A percentile compares a stretch with the other conserved stretches of the same genome.
These are phyloP conservation scores for Epichloe sibirici DNA, from an alignment of 2,329 filamentous ascomycete genomes.

Conservation along the genomic window DNA sequence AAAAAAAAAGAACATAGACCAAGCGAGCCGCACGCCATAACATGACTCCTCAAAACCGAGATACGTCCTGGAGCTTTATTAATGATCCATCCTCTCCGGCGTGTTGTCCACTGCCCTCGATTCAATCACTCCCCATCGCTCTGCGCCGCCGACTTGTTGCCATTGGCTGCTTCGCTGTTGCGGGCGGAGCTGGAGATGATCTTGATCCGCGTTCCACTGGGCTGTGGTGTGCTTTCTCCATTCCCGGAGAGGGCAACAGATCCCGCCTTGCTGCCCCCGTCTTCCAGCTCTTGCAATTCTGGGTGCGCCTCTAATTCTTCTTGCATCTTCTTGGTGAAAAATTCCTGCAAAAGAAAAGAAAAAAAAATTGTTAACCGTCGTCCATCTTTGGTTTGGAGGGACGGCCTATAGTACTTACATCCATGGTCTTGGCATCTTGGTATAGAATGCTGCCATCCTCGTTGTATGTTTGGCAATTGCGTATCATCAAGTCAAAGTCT, in stretches of 20 bases:
- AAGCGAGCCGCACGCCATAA: too few species aligned
- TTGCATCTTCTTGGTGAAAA: slow-evolving; percentile 41
- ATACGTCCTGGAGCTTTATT: not conserved
- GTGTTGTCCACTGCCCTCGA: not conserved
- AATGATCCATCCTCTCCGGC: not conserved
- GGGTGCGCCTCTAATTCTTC: slow-evolving; percentile 41
- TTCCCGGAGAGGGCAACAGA: slow-evolving; percentile 32
- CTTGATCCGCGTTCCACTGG: slow-evolving; percentile 55
- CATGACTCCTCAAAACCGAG: not conserved
- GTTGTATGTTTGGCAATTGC: slow-evolving; percentile 91
- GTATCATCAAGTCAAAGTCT: slow-evolving; percentile 75
- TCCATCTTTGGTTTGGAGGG: not conserved
- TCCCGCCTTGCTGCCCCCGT: slow-evolving; percentile 24
- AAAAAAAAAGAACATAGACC: not conserved
- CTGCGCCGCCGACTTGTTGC: slow-evolving; percentile 27
- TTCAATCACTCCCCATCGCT: slow-evolving; percentile 41
- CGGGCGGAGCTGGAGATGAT: slow-evolving; percentile 38
- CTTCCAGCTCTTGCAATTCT: slow-evolving; percentile 44
- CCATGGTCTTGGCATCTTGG: slow-evolving; percentile 83
- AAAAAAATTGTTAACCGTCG: not conserved
- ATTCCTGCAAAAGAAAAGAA: slow-evolving; percentile 31
- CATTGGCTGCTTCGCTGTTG: slow-evolving; percentile 20
- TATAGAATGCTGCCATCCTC: slow-evolving; percentile 90
- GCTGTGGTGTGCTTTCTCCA: slow-evolving; percentile 54
- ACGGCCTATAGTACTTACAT: slow-evolving; percentile 47